phyloP scores from a whole-genome alignment of 2,329 filamentous ascomycete species.

The Epichloe coenophiala region DNA sequence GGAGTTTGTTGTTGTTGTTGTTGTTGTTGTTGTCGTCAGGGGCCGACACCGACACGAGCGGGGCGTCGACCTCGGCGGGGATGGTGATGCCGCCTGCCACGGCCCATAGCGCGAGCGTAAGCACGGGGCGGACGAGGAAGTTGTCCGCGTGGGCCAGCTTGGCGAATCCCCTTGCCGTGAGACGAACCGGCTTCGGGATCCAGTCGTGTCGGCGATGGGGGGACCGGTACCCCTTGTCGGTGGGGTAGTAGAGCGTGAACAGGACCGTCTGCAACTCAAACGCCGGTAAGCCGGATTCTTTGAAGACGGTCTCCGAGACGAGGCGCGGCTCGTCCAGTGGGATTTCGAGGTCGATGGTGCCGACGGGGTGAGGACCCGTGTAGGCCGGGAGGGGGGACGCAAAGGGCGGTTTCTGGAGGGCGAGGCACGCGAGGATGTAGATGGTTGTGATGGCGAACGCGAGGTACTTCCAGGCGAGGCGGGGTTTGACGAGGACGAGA shows the following conservation, averaged over 20 bases:
- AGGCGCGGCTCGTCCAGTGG: conserved; percentile 20
- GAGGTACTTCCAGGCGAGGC: background rate
- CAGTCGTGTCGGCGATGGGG: conserved; percentile 26
- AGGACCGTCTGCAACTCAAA: conserved; percentile 34
- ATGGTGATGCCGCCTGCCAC: conserved; percentile 31
- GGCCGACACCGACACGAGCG: conserved; percentile 16
- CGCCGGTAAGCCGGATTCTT: conserved; percentile 21
- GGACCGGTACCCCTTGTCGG: conserved; percentile 7
- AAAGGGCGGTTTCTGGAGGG: conserved; percentile 28
- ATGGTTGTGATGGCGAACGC: conserved; percentile 1
- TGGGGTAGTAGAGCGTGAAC: conserved; percentile 36
- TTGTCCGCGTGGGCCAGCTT: conserved; percentile 24
- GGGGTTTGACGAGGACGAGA: background rate
- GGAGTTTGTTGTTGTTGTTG: conserved; percentile 14
- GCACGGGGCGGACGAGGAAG: conserved; percentile 4
- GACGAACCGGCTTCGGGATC: conserved; percentile 29
- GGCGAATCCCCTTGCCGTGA: conserved; percentile 33
- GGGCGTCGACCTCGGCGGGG: conserved; percentile 33
- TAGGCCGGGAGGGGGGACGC: conserved; percentile 31
- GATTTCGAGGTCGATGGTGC: conserved; percentile 33
- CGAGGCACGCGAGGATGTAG: conserved; percentile 27
- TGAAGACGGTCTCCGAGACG: conserved; percentile 21
- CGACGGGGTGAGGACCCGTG: conserved; percentile 30
- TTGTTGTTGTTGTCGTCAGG: too few relatives aligned
- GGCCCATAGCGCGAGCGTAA: conserved; percentile 27